A percentile compares a stretch with the other conserved stretches of the same genome.
Conservation (phyloP, 129 eudicot genomes). For the Flaveria robusta region DNA sequence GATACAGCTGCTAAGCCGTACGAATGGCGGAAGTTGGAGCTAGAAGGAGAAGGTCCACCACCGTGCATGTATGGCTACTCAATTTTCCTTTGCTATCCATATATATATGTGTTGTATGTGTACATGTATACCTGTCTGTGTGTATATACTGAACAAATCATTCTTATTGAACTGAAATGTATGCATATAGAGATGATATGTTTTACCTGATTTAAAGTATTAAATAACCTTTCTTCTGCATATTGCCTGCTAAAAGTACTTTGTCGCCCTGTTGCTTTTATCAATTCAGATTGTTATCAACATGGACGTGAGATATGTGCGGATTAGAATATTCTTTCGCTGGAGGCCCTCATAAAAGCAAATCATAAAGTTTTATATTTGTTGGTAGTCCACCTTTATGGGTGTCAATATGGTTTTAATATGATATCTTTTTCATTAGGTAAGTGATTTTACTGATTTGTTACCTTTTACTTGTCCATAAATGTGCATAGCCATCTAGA, state of each 20-base stretch:
- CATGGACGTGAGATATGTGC: background rate
- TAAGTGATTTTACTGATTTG: background rate
- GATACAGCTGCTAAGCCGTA: conserved; percentile 99
- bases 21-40: conserved; percentile 96
- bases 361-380: background rate
- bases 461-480: background rate
- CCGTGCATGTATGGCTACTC: conserved; percentile 82
- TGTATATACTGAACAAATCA: background rate
- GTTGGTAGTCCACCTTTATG: background rate
- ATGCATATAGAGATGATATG: conserved; percentile 2
- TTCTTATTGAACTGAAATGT: background rate
- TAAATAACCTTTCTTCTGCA: background rate
- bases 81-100: conserved; percentile 3
- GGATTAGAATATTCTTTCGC: conserved; percentile 17
- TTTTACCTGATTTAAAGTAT: background rate
- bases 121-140: too few relatives aligned
- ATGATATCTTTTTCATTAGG: background rate
- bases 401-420: background rate
- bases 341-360: background rate
- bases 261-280: background rate
- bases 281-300: background rate
- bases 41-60: conserved; percentile 99
- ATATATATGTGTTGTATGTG: background rate
- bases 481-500: background rate
- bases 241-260: background rate